These are phyloP conservation scores for Iris macrosiphon DNA, from an alignment of 106 monocot species.

Conservation along the genomic window DNA sequence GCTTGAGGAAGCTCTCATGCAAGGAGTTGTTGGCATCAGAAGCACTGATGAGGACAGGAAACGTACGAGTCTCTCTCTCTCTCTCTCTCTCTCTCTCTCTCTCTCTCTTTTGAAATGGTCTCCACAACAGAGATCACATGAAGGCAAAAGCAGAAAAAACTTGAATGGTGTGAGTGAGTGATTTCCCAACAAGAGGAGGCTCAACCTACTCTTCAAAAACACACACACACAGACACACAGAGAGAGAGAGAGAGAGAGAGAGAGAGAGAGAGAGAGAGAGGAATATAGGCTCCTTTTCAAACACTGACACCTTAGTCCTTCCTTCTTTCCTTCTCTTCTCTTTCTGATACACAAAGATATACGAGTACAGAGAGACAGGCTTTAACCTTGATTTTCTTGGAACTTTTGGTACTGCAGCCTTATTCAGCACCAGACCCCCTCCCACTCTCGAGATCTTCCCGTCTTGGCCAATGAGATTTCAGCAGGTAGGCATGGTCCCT, in stretches of 20 bases:
- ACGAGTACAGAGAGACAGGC: conserved; percentile 31
- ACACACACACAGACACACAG: too few species aligned
- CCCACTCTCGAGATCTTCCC: conserved; percentile 98
- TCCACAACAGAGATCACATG: conserved; percentile 9
- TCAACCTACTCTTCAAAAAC: neutral
- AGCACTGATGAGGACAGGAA: conserved; percentile 30
- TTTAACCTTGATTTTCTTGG: conserved; percentile 59
- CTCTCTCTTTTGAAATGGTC: conserved; percentile 19
- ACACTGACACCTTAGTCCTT: conserved; percentile 24
- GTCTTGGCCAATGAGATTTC: conserved; percentile 87
- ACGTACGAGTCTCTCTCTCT: conserved; percentile 21
- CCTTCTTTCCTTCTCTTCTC: too few species aligned
- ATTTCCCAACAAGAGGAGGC: too few species aligned
- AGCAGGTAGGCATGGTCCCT: conserved; percentile 48
- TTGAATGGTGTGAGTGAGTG: conserved; percentile 23
- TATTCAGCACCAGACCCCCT: conserved; percentile 41
- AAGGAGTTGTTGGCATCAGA: conserved; percentile 44
- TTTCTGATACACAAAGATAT: conserved; percentile 3
- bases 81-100: conserved; percentile 8
- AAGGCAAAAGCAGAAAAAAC: too few species aligned
- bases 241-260: conserved; percentile 11
- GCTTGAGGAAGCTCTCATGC: conserved; percentile 66
- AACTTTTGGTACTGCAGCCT: conserved; percentile 50
- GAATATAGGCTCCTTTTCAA: conserved; percentile 45
- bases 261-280: conserved; percentile 14